Evolutionary conservation across 1,139 yeast genomes (phyloP), one percentile per base, ranked within the genome.

Genomic region (Hyphopichia fennica): DNA sequence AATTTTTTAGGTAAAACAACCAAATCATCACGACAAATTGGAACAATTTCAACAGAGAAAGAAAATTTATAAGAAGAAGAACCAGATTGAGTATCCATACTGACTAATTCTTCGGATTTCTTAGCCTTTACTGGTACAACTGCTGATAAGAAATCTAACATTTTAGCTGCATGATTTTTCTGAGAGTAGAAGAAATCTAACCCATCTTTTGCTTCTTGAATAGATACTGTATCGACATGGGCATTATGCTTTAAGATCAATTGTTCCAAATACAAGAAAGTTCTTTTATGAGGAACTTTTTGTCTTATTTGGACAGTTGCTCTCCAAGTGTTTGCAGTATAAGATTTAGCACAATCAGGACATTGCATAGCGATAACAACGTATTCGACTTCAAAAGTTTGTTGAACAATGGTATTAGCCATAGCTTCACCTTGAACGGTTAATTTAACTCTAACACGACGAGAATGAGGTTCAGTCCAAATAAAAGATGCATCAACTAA

Each of bases 391-490:
- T 90, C 98, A 62, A 93, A 91, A 28, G 90, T 82, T 66, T 95
- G 99, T 63, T 95, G 98, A 29, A 95, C 82, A 52, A 93, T 88
- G 31, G 97, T 89, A 57, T 89, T 89, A 25, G 87, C 77, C 82
- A 89, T 83, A 31, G 96, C 96, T 67, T 93, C 99, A 49, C 98
- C 98, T 66, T 93, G 99, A 15, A 93, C 96, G 0, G 99, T 89
- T 40, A 95, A 68, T 59, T 90, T 91, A 49, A 93, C 81, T 62
- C 91, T 81, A 51, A 93, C 81, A 75, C 99, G 84, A 64, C 99
- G 83, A 22, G 98, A 91, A 65, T 93, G 99, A 1, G 99, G 99
- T 67, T 93, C 99, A 1, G 99, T 93, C 99, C 99, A 93, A 48
- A 93, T 83, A 57, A 93, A 93, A 4, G 91, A 80, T 6, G 99